A percentile compares a stretch with the other conserved stretches of the same genome.
These are phyloP conservation scores for Skeletonema marinoi DNA, from an alignment of 108 stramenopile genomes.

Conservation along the genomic window DNA sequence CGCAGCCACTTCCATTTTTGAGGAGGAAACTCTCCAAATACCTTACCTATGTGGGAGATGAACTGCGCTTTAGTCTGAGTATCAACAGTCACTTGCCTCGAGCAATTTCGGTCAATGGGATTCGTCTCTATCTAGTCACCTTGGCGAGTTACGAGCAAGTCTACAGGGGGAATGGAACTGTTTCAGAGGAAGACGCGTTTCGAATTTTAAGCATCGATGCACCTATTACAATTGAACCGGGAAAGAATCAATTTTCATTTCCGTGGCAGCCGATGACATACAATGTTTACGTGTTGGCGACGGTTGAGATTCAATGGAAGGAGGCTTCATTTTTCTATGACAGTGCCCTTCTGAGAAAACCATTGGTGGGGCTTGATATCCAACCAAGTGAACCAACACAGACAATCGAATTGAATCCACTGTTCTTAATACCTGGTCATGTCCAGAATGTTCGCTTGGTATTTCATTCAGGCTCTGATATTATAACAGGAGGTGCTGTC, in stretches of 20 bases:
- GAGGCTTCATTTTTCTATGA: conserved; percentile 76
- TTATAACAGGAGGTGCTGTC: conserved; percentile 58
- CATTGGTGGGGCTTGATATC: conserved; percentile 71
- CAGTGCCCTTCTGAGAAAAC: conserved; percentile 54
- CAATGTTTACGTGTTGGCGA: conserved; percentile 69
- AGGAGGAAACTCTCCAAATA: conserved; percentile 61
- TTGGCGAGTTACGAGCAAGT: conserved; percentile 55
- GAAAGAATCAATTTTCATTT: conserved; percentile 59
- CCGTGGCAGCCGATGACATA: conserved; percentile 63
- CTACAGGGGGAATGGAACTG: conserved; percentile 43
- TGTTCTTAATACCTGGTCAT: conserved; percentile 75
- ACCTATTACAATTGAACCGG: conserved; percentile 55
- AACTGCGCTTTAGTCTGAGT: conserved; percentile 40
- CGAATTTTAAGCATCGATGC: conserved; percentile 46
- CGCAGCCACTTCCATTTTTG: conserved; percentile 48
- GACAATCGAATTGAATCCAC: conserved; percentile 64
- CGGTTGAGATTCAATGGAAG: conserved; percentile 76
- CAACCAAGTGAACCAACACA: conserved; percentile 79
- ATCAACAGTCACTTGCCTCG: conserved; percentile 66
- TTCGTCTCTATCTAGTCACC: conserved; percentile 63
- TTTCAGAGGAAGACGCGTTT: conserved; percentile 69
- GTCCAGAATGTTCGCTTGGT: conserved; percentile 67
- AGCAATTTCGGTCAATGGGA: conserved; percentile 55
- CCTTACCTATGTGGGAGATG: conserved; percentile 69
- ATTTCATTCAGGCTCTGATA: conserved; percentile 68